Conservation (phyloP, 2,329 filamentous ascomycete species). For the Leptographium flavum region DNA sequence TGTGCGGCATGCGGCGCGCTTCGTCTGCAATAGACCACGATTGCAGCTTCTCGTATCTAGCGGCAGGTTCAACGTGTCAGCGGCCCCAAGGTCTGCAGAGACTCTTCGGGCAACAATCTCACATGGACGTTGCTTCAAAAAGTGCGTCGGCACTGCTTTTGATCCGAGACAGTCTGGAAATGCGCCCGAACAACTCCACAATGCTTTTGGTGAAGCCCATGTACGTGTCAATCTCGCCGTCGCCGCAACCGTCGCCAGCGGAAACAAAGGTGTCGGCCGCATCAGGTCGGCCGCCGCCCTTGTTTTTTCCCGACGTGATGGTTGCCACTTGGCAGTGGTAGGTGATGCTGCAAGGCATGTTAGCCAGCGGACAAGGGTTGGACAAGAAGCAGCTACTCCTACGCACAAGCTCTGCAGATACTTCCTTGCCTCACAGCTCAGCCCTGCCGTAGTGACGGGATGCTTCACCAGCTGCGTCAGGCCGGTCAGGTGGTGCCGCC, state of each 20-base stretch:
- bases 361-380: neutral
- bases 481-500: neutral
- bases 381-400: neutral
- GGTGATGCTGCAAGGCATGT: neutral
- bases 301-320: neutral
- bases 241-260: neutral
- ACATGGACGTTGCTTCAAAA: neutral
- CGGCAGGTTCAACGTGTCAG: too few relatives aligned
- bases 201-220: neutral
- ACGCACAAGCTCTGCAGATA: slow-evolving; percentile 1
- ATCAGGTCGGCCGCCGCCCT: neutral
- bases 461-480: neutral
- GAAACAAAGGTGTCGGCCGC: too few relatives aligned
- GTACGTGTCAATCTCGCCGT: neutral
- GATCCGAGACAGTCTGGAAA: neutral
- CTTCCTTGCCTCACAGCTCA: neutral
- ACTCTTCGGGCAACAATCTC: too few relatives aligned
- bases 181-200: neutral
- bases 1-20: neutral
- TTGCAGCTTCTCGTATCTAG: neutral
- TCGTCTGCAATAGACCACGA: neutral
- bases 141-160: too few relatives aligned
- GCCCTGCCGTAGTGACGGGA: neutral
- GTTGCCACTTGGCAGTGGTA: neutral
- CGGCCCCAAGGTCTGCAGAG: too few relatives aligned